phyloP scores from a whole-genome alignment of 2,329 filamentous ascomycete genomes.

The Paraconiothyrium sp. region DNA sequence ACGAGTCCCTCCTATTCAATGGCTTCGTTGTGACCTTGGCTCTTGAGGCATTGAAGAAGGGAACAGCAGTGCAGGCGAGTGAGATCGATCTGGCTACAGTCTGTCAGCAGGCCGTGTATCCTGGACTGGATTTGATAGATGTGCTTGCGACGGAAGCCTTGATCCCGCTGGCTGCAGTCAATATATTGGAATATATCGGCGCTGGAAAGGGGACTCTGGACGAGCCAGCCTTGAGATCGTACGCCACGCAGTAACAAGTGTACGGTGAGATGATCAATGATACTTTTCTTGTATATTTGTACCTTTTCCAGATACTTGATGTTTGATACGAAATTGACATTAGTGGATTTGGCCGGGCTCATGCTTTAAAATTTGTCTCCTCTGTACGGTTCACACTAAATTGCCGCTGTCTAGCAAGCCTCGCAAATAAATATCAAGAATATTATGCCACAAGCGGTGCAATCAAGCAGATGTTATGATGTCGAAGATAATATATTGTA shows the following conservation, averaged over 20 bases:
- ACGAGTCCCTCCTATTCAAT: constrained; percentile 62
- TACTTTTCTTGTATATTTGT: too few relatives aligned
- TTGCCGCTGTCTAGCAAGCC: too few relatives aligned
- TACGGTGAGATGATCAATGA: neutral
- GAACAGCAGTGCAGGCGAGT: constrained; percentile 54
- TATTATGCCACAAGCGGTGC: too few relatives aligned
- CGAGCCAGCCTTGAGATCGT: constrained; percentile 56
- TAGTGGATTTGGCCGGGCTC: too few relatives aligned
- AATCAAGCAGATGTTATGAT: too few relatives aligned
- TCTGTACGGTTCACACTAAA: too few relatives aligned
- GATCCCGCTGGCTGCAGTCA: constrained; percentile 51
- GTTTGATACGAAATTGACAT: too few relatives aligned
- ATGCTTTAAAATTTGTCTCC: too few relatives aligned
- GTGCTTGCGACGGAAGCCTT: constrained; percentile 57
- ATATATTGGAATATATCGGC: constrained; percentile 37
- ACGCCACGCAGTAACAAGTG: constrained; percentile 38
- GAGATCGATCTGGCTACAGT: constrained; percentile 53
- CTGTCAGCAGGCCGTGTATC: constrained; percentile 52
- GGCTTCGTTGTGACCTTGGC: constrained; percentile 57
- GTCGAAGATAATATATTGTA: too few relatives aligned
- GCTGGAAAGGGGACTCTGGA: constrained; percentile 38
- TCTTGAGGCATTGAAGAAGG: constrained; percentile 60
- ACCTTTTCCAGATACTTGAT: too few relatives aligned
- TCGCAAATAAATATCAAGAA: too few relatives aligned
- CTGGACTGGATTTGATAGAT: constrained; percentile 55